Evolutionary conservation across 2,329 filamentous ascomycete genomes (phyloP).

Genomic region (Periconia sp.): DNA sequence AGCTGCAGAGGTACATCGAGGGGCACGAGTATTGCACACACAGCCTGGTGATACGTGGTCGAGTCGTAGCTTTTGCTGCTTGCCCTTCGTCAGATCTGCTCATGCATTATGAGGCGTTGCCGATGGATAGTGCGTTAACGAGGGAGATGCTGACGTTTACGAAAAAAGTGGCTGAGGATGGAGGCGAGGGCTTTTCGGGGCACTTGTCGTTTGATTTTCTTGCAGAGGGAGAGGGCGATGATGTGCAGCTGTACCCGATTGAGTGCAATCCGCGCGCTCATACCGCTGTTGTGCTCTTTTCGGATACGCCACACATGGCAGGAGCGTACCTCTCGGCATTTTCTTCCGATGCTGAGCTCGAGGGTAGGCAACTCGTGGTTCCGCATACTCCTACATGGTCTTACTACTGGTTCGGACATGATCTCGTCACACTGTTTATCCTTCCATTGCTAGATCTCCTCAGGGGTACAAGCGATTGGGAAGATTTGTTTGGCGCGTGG

Average conservation of each 20-base stretch:
- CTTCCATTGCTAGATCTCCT: constrained; percentile 39
- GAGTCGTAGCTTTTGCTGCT: constrained; percentile 69
- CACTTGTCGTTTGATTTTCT: constrained; percentile 77
- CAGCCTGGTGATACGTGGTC: constrained; percentile 68
- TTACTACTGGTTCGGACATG: constrained; percentile 73
- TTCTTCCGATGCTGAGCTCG: constrained; percentile 18
- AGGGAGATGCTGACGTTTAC: constrained; percentile 71
- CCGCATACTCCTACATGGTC: constrained; percentile 26
- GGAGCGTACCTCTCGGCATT: constrained; percentile 35
- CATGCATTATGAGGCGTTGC: constrained; percentile 71
- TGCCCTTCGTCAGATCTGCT: constrained; percentile 68
- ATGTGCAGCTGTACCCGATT: constrained; percentile 64
- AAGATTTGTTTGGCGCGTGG: constrained; percentile 30
- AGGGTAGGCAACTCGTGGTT: constrained; percentile 18
- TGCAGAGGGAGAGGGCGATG: constrained; percentile 55
- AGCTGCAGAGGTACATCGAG: constrained; percentile 71
- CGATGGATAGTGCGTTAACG: constrained; percentile 60
- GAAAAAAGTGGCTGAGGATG: constrained; percentile 58
- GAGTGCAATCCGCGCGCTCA: constrained; percentile 75
- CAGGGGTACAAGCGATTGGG: constrained; percentile 20
- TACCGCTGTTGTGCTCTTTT: constrained; percentile 70
- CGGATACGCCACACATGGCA: constrained; percentile 32
- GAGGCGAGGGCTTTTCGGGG: constrained; percentile 64
- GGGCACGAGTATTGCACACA: constrained; percentile 75
- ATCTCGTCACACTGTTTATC: constrained; percentile 60